Evolutionary conservation across 208 protist species (phyloP).

Genomic region (Leptomonas pyrrhocoris): DNA sequence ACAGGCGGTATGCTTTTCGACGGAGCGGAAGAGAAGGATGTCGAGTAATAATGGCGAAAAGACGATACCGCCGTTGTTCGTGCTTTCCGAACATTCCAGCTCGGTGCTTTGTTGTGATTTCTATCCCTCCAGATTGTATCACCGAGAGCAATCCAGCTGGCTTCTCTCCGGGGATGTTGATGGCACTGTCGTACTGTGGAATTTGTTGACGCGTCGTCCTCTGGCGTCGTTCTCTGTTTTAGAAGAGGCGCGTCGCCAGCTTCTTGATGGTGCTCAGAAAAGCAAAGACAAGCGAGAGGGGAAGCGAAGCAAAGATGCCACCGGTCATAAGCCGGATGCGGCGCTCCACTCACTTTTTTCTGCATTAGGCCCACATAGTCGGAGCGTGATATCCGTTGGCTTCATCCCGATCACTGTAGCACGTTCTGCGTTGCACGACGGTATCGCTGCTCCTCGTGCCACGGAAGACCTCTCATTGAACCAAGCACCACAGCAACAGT

Average conservation of each 20-base stretch:
- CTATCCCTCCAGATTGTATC: conserved; percentile 27
- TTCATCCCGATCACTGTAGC: conserved; percentile 17
- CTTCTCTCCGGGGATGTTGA: conserved; percentile 77
- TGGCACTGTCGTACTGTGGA: conserved; percentile 72
- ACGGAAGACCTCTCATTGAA: not conserved
- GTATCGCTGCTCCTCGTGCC: not conserved
- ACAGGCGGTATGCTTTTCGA: not conserved
- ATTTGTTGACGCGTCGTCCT: conserved; percentile 53
- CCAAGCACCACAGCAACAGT: not conserved
- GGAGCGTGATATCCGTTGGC: conserved; percentile 29
- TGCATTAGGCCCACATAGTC: conserved; percentile 20
- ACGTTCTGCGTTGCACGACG: not conserved
- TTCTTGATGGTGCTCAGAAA: not conserved
- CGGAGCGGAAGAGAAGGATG: not conserved
- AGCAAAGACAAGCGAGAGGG: not conserved
- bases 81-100: conserved; percentile 60
- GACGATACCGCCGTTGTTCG: conserved; percentile 57
- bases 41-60: not conserved
- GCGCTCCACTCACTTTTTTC: not conserved
- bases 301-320: not conserved
- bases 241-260: conserved; percentile 12
- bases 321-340: not conserved
- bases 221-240: conserved; percentile 48
- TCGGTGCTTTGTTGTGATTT: conserved; percentile 67
- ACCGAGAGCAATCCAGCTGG: conserved; percentile 35